These are phyloP conservation scores for Mycena galericulata DNA, from an alignment of 768 basidiomycete species.

Conservation along the genomic window DNA sequence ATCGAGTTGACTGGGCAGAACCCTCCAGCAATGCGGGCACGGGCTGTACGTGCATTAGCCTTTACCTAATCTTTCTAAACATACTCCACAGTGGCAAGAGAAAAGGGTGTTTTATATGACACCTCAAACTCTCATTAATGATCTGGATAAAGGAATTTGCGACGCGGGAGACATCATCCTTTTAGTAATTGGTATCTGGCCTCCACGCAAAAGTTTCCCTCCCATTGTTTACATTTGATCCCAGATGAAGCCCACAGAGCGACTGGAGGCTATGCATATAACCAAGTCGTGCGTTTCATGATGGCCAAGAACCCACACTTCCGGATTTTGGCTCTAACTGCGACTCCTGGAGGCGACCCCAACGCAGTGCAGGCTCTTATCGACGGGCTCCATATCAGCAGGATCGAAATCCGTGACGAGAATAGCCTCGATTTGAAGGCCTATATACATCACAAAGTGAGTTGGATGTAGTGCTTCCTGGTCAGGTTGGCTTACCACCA, in stretches of 20 bases:
- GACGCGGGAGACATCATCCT: slow-evolving; percentile 87
- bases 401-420: slow-evolving; percentile 95
- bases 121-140: slow-evolving; percentile 93
- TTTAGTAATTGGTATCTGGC: slow-evolving; percentile 79
- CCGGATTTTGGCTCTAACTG: slow-evolving; percentile 92
- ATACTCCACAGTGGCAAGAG: slow-evolving; percentile 72
- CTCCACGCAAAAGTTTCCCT: slow-evolving; percentile 2
- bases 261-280: slow-evolving; percentile 93
- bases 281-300: slow-evolving; percentile 86
- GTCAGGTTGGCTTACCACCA: slow-evolving; percentile 8
- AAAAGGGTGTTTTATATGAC: slow-evolving; percentile 96
- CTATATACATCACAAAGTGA: slow-evolving; percentile 91
- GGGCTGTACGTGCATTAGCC: slow-evolving; percentile 61
- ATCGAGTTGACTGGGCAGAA: slow-evolving; percentile 89
- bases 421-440: slow-evolving; percentile 86
- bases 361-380: slow-evolving; percentile 92
- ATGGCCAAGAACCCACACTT: slow-evolving; percentile 97
- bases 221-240: slow-evolving; percentile 3
- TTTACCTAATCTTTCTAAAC: slow-evolving; percentile 14
- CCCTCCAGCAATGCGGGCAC: slow-evolving; percentile 61
- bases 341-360: slow-evolving; percentile 89
- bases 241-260: slow-evolving; percentile 96
- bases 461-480: slow-evolving; percentile 24
- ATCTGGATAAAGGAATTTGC: slow-evolving; percentile 77
- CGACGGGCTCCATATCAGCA: slow-evolving; percentile 94